Evolutionary conservation across 2,329 filamentous ascomycete species (phyloP).

Genomic region (Xylaria sp.): DNA sequence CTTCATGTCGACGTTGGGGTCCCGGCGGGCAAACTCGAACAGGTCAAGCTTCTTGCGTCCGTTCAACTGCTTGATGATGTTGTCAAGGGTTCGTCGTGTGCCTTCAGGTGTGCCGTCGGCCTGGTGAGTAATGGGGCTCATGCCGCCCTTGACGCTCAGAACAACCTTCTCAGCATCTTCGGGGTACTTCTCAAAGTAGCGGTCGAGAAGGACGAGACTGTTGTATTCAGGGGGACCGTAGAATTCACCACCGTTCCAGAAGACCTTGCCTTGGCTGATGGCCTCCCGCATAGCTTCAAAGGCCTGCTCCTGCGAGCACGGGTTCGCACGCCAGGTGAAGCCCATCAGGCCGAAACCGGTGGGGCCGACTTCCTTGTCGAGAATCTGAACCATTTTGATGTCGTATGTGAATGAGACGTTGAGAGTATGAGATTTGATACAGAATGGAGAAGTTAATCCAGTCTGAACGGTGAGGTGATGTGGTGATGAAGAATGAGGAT

Average conservation of each 20-base stretch:
- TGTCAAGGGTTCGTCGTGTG: conserved; percentile 46
- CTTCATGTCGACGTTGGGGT: conserved; percentile 37
- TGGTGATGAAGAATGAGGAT: background rate
- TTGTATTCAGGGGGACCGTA: conserved; percentile 50
- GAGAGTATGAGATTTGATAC: background rate
- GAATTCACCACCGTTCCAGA: conserved; percentile 53
- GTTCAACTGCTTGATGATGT: conserved; percentile 38
- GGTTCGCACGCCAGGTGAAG: conserved; percentile 29
- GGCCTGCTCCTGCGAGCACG: conserved; percentile 35
- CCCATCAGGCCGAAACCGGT: conserved; percentile 31
- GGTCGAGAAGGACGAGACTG: conserved; percentile 46
- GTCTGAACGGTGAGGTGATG: background rate
- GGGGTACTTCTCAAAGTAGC: conserved; percentile 53
- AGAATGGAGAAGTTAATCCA: background rate
- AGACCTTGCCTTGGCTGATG: conserved; percentile 34
- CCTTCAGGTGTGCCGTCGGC: conserved; percentile 45
- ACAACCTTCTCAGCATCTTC: conserved; percentile 52
- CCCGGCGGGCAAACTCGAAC: conserved; percentile 48
- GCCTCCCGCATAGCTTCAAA: conserved; percentile 46
- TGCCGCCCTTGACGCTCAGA: conserved; percentile 52
- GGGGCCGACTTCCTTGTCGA: conserved; percentile 26
- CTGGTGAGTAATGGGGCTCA: conserved; percentile 28
- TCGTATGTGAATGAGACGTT: background rate
- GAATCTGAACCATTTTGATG: conserved; percentile 26
- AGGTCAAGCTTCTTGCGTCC: conserved; percentile 49